Percentiles rank a stretch among this genome's conserved stretches.
phyloP scores from a whole-genome alignment of 2,329 filamentous ascomycete genomes.

The Colletotrichum lentis region DNA sequence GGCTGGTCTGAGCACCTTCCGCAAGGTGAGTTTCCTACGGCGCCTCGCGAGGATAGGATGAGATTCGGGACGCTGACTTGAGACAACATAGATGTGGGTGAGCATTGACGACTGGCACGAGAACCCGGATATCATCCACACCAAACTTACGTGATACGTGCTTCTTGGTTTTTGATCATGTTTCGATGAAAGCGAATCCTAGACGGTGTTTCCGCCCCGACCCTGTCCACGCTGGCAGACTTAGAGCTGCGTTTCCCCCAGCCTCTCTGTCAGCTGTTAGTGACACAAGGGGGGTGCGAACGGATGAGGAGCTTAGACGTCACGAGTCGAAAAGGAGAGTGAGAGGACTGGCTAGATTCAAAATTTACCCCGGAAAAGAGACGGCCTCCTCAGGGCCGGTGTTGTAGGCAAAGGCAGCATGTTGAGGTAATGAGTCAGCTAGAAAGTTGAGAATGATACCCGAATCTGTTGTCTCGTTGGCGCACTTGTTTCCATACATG shows the following conservation, averaged over 20 bases:
- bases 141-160: constrained; percentile 81
- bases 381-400: constrained; percentile 1
- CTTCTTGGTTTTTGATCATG: constrained; percentile 7
- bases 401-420: constrained; percentile 29
- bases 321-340: not conserved
- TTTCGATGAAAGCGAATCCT: constrained; percentile 8
- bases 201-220: constrained; percentile 1
- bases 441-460: constrained; percentile 50
- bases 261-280: not conserved
- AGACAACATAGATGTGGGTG: constrained; percentile 86
- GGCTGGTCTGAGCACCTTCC: constrained; percentile 94
- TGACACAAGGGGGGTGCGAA: not conserved
- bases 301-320: not conserved
- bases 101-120: constrained; percentile 99
- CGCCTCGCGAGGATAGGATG: not conserved
- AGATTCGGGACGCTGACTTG: not conserved
- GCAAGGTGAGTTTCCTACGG: constrained; percentile 72
- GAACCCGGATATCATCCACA: constrained; percentile 98
- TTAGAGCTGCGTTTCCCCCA: constrained; percentile 1
- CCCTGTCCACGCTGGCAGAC: constrained; percentile 8
- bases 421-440: constrained; percentile 38
- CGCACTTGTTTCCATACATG: not conserved
- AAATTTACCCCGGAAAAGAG: constrained; percentile 14
- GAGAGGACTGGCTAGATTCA: constrained; percentile 18
- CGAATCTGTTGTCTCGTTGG: constrained; percentile 44